Evolutionary conservation across 768 basidiomycete species (phyloP), one percentile per base, ranked within the genome.

Genomic region (Tricholoma flavovirens): DNA sequence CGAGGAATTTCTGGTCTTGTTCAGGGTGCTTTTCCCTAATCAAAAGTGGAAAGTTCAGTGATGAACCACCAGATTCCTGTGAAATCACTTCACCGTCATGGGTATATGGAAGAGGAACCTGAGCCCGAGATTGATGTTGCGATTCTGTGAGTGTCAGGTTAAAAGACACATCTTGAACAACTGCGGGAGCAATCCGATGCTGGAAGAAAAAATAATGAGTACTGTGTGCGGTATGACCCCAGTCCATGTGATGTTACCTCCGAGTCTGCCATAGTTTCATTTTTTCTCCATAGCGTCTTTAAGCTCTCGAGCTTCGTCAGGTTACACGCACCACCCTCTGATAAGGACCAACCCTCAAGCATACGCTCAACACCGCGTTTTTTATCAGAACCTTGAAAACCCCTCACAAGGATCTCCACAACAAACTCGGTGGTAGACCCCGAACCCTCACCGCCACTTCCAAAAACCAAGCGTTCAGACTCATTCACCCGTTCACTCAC

Each of bases 61-160:
- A 49, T 55, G 3, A 40, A 4, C 24, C 21, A 26, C 9, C 3
- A 21, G 40, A 4, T n/a, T n/a, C 5, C 12, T 49, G 12, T 49
- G 26, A 24, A 36, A 17, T 53, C 5, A n/a, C 45, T 66, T 61
- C 63, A 83, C 92, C 91, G 75, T 90, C 84, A 64, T 95, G 93
- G 2, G 80, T 89, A 66, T 97, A 99, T 2, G 96, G 96, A 35
- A 98, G 72, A 12, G 92, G 88, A 2, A 98, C 93, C 56, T 83
- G 79, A 1, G 90, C 85, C 51, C 92, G 80, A 19, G 87, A 86
- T 58, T 81, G 79, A 64, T 87, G 85, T 66, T 98, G 96, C 21
- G 88, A 82, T 14, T 82, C 76, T 8, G 93, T 98, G 53, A 98
- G 80, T 52, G 75, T 81, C 26, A 98, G 79, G 67, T 97, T 97